Percentiles rank a stretch among this genome's conserved stretches.
Conservation (phyloP, 176 grass and related monocot genomes). For the Thinopyrum elongatum region DNA sequence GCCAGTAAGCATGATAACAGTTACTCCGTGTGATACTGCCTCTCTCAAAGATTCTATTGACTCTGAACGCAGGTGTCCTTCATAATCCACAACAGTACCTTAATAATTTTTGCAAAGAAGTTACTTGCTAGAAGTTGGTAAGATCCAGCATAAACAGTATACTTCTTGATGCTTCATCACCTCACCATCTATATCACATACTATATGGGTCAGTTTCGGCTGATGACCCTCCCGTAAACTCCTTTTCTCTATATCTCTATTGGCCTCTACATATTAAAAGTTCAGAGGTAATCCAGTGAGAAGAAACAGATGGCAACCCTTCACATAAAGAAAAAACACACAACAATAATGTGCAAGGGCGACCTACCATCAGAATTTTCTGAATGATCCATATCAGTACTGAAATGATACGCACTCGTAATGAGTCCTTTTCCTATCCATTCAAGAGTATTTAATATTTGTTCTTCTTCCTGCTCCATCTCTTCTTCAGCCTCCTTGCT, state of each 20-base stretch:
- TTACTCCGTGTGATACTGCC: constrained; percentile 55
- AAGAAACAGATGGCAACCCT: constrained; percentile 8
- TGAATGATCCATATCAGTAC: constrained; percentile 29
- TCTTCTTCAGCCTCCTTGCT: constrained; percentile 75
- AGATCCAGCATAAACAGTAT: constrained; percentile 10
- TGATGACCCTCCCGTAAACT: constrained; percentile 31
- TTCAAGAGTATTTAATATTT: constrained; percentile 68
- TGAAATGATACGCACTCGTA: constrained; percentile 55
- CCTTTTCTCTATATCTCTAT: constrained; percentile 46
- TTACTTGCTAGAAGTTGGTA: constrained; percentile 8
- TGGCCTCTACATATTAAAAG: constrained; percentile 40
- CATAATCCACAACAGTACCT: constrained; percentile 66
- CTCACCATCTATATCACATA: constrained; percentile 96
- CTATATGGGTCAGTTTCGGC: constrained; percentile 66
- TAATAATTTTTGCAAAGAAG: not conserved
- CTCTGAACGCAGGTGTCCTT: constrained; percentile 39
- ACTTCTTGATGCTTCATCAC: constrained; percentile 14
- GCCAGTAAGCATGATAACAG: constrained; percentile 73
- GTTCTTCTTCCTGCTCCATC: constrained; percentile 83
- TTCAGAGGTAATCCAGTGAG: not conserved
- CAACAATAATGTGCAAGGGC: not conserved
- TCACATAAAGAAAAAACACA: not conserved
- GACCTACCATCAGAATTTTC: constrained; percentile 41
- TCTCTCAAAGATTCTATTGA: constrained; percentile 62
- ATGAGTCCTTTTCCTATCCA: constrained; percentile 95